Conservation (phyloP, 2,329 filamentous ascomycete genomes). For the Juglanconis sp. region DNA sequence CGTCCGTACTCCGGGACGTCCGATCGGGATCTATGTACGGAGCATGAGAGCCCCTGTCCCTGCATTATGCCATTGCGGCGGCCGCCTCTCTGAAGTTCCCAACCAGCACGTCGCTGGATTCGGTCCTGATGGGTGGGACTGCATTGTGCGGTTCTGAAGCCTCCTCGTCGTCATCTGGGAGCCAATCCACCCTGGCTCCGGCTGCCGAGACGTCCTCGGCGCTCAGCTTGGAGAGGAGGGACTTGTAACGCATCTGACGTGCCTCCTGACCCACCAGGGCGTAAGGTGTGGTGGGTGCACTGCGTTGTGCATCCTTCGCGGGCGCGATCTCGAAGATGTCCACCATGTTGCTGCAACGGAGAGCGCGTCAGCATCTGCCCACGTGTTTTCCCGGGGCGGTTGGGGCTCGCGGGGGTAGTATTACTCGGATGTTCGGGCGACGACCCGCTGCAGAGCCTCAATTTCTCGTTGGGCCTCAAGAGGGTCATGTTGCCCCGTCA, state of each 20-base stretch:
- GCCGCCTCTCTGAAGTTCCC: conserved; percentile 61
- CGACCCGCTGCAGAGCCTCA: conserved; percentile 62
- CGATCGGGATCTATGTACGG: neutral
- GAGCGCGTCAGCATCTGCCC: conserved; percentile 8
- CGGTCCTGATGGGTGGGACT: conserved; percentile 35
- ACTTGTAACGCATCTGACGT: conserved; percentile 56
- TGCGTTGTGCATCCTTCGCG: conserved; percentile 39
- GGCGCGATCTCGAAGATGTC: conserved; percentile 65
- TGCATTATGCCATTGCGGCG: conserved; percentile 44
- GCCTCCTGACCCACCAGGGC: conserved; percentile 53
- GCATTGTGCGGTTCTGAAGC: conserved; percentile 42
- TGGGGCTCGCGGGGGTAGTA: conserved; percentile 2
- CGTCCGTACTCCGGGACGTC: conserved; percentile 12
- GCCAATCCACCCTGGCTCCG: conserved; percentile 53
- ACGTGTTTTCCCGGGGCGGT: neutral
- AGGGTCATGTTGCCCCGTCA: conserved; percentile 55
- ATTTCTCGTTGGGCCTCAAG: conserved; percentile 62
- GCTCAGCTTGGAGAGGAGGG: conserved; percentile 58
- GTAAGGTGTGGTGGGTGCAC: conserved; percentile 35
- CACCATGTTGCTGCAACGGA: conserved; percentile 55
- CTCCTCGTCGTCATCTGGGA: conserved; percentile 46
- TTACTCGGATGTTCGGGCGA: conserved; percentile 63
- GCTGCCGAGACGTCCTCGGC: conserved; percentile 39
- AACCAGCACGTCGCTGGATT: conserved; percentile 45
- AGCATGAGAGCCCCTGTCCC: conserved; percentile 17